Evolutionary conservation across 108 stramenopile genomes (phyloP).

Genomic region (Nannochloropsis gaditana): DNA sequence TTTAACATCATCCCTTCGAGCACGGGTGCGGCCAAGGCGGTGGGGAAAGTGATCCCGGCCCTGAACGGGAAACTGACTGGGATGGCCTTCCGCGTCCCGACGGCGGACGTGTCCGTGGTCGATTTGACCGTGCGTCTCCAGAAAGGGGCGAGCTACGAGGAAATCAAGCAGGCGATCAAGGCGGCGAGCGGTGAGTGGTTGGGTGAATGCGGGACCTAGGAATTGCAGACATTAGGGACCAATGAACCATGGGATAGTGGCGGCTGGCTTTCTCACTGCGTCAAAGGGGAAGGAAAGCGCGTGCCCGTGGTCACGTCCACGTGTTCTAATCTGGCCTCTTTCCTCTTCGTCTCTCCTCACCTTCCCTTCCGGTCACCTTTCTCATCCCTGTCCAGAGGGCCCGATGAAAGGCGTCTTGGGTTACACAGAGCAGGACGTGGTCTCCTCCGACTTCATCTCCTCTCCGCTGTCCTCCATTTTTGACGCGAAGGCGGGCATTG

Average conservation of each 20-base stretch:
- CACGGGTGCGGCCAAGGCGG: conserved; percentile 96
- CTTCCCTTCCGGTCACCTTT: conserved; percentile 28
- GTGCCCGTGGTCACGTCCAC: not conserved
- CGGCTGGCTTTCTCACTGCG: too few species aligned
- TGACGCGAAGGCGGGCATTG: conserved; percentile 95
- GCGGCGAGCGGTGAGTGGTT: conserved; percentile 31
- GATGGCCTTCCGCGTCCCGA: conserved; percentile 97
- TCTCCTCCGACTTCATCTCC: conserved; percentile 88
- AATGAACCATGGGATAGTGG: too few species aligned
- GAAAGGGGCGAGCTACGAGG: conserved; percentile 86
- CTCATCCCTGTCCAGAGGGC: conserved; percentile 57
- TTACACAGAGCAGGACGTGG: conserved; percentile 87
- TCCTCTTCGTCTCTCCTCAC: not conserved
- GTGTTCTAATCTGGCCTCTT: not conserved
- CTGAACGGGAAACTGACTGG: conserved; percentile 98
- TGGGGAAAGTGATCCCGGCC: conserved; percentile 91
- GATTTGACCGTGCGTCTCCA: conserved; percentile 84
- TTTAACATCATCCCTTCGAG: conserved; percentile 90
- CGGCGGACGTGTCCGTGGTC: conserved; percentile 93
- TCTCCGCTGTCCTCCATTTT: conserved; percentile 85
- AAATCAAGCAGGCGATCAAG: conserved; percentile 86
- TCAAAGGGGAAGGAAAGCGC: too few species aligned
- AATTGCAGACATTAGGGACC: not conserved
- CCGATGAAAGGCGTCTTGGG: conserved; percentile 58
- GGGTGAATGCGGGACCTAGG: not conserved